Evolutionary conservation across 2,329 filamentous ascomycete genomes (phyloP).

Genomic region (Colletotrichum sp.): DNA sequence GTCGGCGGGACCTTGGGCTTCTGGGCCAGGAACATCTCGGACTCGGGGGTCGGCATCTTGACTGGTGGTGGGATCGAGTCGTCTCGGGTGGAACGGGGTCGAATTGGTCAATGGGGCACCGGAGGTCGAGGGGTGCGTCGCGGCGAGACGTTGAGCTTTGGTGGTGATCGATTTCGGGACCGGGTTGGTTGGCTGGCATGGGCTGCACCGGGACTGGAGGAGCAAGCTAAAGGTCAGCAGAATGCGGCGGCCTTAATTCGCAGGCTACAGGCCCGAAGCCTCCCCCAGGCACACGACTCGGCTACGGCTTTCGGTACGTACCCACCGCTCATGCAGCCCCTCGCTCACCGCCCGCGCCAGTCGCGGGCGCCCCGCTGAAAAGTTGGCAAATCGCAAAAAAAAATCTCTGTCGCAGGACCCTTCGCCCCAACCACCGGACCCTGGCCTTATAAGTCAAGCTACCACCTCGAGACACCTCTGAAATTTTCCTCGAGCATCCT

Average conservation of each 20-base stretch:
- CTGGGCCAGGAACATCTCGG: slow-evolving; percentile 79
- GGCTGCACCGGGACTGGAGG: slow-evolving; percentile 6
- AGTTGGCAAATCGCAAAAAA: slow-evolving; percentile 21
- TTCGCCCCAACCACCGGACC: slow-evolving; percentile 21
- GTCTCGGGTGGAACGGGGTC: neutral
- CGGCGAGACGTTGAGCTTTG: slow-evolving; percentile 10
- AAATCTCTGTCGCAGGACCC: slow-evolving; percentile 20
- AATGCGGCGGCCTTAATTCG: slow-evolving; percentile 18
- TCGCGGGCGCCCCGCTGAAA: slow-evolving; percentile 16
- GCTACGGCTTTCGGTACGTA: slow-evolving; percentile 13
- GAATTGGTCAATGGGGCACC: slow-evolving; percentile 3
- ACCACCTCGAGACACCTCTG: neutral
- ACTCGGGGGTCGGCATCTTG: slow-evolving; percentile 83
- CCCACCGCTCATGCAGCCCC: neutral
- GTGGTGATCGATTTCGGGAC: slow-evolving; percentile 5
- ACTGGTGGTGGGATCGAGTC: neutral
- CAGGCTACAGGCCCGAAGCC: slow-evolving; percentile 2
- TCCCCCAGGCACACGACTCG: neutral
- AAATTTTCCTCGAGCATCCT: slow-evolving; percentile 8
- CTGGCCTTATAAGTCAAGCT: slow-evolving; percentile 20
- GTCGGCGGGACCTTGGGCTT: slow-evolving; percentile 84
- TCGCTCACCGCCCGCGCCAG: slow-evolving; percentile 18
- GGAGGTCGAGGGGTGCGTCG: neutral
- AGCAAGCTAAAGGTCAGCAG: slow-evolving; percentile 12
- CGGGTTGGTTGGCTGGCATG: neutral